Conservation (phyloP, 768 basidiomycete genomes). For the Lanmaoa rubissima region DNA sequence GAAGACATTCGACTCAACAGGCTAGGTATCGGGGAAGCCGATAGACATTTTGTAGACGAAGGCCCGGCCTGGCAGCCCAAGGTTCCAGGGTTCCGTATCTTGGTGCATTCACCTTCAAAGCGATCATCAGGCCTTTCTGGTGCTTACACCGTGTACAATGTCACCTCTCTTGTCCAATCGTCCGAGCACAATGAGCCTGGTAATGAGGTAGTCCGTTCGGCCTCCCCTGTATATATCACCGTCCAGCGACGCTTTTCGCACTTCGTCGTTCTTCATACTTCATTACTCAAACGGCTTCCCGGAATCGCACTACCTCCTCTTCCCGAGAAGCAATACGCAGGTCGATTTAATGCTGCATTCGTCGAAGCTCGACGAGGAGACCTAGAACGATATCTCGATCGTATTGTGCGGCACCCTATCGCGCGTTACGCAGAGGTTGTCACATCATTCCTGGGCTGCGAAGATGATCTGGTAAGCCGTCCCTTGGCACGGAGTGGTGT, state of each 20-base stretch:
- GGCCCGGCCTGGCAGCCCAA: conserved; percentile 74
- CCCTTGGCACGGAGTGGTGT: neutral
- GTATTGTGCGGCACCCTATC: conserved; percentile 72
- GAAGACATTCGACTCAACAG: conserved; percentile 40
- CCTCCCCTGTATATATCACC: conserved; percentile 56
- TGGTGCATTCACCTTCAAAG: conserved; percentile 82
- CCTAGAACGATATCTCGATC: conserved; percentile 72
- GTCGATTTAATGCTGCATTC: conserved; percentile 76
- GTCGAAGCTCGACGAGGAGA: conserved; percentile 81
- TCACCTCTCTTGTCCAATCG: conserved; percentile 52
- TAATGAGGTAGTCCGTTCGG: conserved; percentile 21
- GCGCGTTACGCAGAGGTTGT: conserved; percentile 76
- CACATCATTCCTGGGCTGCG: conserved; percentile 76
- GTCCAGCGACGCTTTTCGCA: conserved; percentile 84
- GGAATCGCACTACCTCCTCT: conserved; percentile 78
- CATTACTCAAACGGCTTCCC: conserved; percentile 64
- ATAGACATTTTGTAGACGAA: conserved; percentile 67
- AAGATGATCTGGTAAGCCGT: conserved; percentile 66
- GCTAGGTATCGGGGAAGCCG: conserved; percentile 54
- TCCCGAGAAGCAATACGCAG: conserved; percentile 83
- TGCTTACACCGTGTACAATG: conserved; percentile 70
- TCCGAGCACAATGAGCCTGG: conserved; percentile 18
- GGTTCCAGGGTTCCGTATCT: conserved; percentile 66
- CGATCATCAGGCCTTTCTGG: conserved; percentile 62
- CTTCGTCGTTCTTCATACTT: conserved; percentile 75